Evolutionary conservation across 257 asterid species (phyloP).

Genomic region (Plantago ovata): DNA sequence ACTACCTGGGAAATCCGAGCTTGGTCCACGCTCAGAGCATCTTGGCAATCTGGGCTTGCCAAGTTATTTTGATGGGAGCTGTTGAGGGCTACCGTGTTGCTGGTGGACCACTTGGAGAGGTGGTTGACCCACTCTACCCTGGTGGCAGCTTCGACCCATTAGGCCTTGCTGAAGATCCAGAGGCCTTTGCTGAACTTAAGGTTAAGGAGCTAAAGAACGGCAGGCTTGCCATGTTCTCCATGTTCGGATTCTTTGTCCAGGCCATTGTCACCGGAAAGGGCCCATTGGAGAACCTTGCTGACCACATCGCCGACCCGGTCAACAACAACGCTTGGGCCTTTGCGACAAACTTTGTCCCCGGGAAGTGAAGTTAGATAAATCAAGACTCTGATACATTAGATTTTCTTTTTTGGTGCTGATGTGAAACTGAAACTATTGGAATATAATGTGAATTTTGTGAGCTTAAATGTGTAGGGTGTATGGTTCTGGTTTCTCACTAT

Average conservation of each 20-base stretch:
- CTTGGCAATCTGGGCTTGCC: slow-evolving; percentile 39
- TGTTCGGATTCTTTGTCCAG: slow-evolving; percentile 48
- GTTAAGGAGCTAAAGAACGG: slow-evolving; percentile 55
- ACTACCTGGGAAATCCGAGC: slow-evolving; percentile 44
- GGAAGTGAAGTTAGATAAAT: slow-evolving; percentile 19
- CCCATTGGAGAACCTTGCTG: slow-evolving; percentile 30
- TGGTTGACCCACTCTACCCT: slow-evolving; percentile 42
- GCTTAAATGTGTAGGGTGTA: background rate
- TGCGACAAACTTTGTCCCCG: slow-evolving; percentile 34
- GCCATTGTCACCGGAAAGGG: slow-evolving; percentile 40
- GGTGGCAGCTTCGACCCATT: slow-evolving; percentile 58
- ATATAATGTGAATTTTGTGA: slow-evolving; percentile 13
- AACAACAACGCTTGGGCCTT: slow-evolving; percentile 30
- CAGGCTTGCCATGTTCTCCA: slow-evolving; percentile 46
- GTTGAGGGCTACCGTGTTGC: slow-evolving; percentile 43
- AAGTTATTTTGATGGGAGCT: slow-evolving; percentile 43
- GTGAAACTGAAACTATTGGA: slow-evolving; percentile 13
- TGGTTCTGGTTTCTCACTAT: background rate
- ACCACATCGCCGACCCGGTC: slow-evolving; percentile 28
- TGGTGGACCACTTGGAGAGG: slow-evolving; percentile 45
- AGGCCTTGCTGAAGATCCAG: slow-evolving; percentile 58
- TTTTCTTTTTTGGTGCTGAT: slow-evolving; percentile 8
- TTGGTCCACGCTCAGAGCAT: slow-evolving; percentile 40
- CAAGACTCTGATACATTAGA: background rate
- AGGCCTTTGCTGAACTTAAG: slow-evolving; percentile 51